Evolutionary conservation across 139 green algal species (phyloP), one percentile per base, ranked within the genome.

Genomic region (Coccomyxa sp.): DNA sequence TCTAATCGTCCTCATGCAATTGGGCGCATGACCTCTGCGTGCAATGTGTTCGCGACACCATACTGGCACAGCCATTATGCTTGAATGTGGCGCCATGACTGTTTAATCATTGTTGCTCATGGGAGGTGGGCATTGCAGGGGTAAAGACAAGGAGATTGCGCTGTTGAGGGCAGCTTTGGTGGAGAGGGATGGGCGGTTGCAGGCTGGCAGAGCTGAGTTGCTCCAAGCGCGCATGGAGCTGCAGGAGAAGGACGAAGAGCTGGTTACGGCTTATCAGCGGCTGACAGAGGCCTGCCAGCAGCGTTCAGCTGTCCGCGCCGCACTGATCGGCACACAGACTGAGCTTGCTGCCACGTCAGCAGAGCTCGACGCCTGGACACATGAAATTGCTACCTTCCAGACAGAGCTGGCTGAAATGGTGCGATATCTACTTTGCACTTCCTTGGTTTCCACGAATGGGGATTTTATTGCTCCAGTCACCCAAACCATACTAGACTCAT

Each of bases 111-210:
- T 51, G 38, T 7, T 51, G 38, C 3, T 51, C 38, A 51, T 51
- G 38, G 38, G 7, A 51, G 21, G 18, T 28, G 7, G 63, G 13
- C 76, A 63, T 21, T n/a, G 76, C 76, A 80, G 79, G 58, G 21
- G 21, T 28, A 76, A 30, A 0, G 59, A 82, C 28, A 76, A 28
- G 16, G 79, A 82, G 79, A 27, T 82, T 32, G 57, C 58, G 32
- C 57, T 68, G 28, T 17, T 85, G 74, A 74, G 82, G 13, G 82
- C 82, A 31, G 66, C 58, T 23, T 58, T 85, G 57, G 51, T 75
- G 17, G 82, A 85, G 28, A 74, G 82, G 0, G 82, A 85, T 32
- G 32, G 15, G 58, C 77, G 66, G n/a, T 75, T 85, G 58, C 58
- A 66, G n/a, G 75, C 59, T 57, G 81, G 9, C 82, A 76, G 68